A percentile compares a stretch with the other conserved stretches of the same genome.
phyloP scores from a whole-genome alignment of 2,329 filamentous ascomycete species.

The Akanthomyces muscarius region DNA sequence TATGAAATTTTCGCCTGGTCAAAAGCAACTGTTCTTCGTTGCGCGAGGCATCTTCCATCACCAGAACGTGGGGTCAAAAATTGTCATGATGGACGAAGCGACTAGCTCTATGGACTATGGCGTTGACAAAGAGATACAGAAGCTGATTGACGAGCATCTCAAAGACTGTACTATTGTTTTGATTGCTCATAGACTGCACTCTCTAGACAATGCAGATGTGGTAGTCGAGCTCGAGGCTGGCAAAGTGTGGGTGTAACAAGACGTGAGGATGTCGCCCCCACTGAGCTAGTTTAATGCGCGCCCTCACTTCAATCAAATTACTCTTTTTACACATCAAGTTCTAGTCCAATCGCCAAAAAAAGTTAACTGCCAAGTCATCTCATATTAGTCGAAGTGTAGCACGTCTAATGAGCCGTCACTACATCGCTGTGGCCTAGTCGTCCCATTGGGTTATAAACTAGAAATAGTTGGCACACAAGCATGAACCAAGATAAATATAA shows the following conservation, averaged over 20 bases:
- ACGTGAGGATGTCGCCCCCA: no score
- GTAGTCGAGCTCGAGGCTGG: slow-evolving; percentile 7
- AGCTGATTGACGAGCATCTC: neutral
- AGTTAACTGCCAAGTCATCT: no score
- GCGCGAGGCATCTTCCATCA: slow-evolving; percentile 1
- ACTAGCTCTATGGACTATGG: slow-evolving; percentile 4
- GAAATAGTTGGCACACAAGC: no score
- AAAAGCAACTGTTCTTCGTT: slow-evolving; percentile 3
- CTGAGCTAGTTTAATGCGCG: no score
- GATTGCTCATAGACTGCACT: slow-evolving; percentile 10
- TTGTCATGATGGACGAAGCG: slow-evolving; percentile 12
- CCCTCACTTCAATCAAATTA: no score
- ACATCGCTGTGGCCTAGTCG: no score
- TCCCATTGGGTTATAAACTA: no score
- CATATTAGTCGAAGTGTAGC: no score
- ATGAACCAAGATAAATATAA: no score
- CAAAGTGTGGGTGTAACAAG: neutral
- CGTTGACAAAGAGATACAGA: neutral
- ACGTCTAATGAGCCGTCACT: no score
- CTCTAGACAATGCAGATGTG: neutral
- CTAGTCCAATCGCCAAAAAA: no score
- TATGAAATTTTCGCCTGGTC: neutral
- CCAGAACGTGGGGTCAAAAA: neutral
- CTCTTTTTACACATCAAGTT: no score
- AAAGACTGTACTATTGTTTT: neutral